Base-by-base conservation (phyloP, 2,329 filamentous ascomycete genomes). In the Pleoardoris graminearum region DNA sequence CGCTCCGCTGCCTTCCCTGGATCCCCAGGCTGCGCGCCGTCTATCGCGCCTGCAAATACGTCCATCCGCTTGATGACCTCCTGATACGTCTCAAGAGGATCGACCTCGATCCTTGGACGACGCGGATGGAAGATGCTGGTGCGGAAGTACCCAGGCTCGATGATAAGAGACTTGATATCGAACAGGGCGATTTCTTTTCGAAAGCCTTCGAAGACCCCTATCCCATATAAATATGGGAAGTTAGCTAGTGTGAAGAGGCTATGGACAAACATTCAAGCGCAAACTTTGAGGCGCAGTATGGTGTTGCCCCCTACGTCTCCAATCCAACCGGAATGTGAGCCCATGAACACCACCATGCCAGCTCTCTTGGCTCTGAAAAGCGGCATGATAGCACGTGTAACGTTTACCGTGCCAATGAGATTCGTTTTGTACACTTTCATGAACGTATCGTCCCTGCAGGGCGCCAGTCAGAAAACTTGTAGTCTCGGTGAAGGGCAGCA, bases 271-370 rank as follows among this genome's bases (percentile, higher is more conserved):
- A 49, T 35, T 53, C 54, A 7, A 59, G 52, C 8, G 57, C 57
- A 39, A 44, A 52, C 41, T 60, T 60, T 4, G 23, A 51, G 4
- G 38, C 52, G 42, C 52, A 51, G 46, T 60, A 60, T 10, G 50
- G 14, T 6, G 32, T 35, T 7, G 30, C 66, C 19, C 66, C 62
- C 3, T n/a, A 65, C 48, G 14, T 58, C 54, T 23, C 56, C 54
- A 2, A 37, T 33, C 45, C 50, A 47, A 19, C 58, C 51, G 38
- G 45, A 48, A 17, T 38, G 29, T 21, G 53, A 59, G 10, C 60
- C 56, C 7, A 63, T 36, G 52, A 75, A 78, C 11, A 77, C 76
- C 1, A 83, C 60, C 3, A 65, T 69, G 1, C 75, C 75, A 4
- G 59, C 59, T 17, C 51, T 19, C 50, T 54, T 51, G 67, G 68